Evolutionary conservation across 345 rosid genomes (phyloP).

Genomic region (Euphorbia lathyris): DNA sequence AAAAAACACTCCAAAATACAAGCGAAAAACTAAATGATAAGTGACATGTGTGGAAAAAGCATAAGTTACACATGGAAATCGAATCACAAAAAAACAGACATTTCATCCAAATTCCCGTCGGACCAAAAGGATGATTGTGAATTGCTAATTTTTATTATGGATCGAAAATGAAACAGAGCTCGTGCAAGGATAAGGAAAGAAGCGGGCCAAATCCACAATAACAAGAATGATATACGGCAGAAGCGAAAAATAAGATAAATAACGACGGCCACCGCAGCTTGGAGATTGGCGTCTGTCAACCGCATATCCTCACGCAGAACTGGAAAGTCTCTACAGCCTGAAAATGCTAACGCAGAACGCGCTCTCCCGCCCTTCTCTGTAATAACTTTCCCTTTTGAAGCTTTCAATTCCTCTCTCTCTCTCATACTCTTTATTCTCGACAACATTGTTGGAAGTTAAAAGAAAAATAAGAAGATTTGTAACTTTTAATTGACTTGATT

Average conservation of each 20-base stretch:
- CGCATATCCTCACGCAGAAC: not conserved
- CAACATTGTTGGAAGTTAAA: not conserved
- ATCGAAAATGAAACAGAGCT: no score
- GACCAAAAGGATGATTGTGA: no score
- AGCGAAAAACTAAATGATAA: no score
- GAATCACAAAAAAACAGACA: no score
- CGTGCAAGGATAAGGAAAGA: not conserved
- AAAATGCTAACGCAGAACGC: slow-evolving; percentile 19
- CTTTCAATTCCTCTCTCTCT: not conserved
- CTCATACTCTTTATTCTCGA: not conserved
- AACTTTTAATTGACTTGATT: not conserved
- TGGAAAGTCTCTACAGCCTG: not conserved
- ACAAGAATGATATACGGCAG: not conserved
- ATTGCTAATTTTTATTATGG: no score
- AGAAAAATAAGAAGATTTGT: not conserved
- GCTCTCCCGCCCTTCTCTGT: slow-evolving; percentile 21
- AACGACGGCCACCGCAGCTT: not conserved
- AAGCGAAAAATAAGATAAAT: not conserved
- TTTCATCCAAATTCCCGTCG: no score
- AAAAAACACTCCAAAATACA: no score
- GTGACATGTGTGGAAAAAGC: no score
- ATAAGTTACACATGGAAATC: no score
- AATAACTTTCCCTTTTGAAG: not conserved
- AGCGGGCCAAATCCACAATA: not conserved
- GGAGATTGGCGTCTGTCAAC: not conserved